phyloP scores from a whole-genome alignment of 163 green algal genomes.

The Scenedesmus sp. region DNA sequence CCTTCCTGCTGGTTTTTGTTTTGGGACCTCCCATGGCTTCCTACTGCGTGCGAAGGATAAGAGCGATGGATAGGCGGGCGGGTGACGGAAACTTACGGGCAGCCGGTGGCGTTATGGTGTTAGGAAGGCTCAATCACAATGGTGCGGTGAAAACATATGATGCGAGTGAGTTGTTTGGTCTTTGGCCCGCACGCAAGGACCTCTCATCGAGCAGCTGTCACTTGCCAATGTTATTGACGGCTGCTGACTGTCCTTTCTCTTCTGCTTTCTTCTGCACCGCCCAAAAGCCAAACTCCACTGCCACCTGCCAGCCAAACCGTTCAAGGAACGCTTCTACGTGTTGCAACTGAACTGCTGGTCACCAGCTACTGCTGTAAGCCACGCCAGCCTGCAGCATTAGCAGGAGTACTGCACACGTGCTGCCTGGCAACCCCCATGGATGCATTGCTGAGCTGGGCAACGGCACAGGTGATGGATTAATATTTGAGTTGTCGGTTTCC shows the following conservation, averaged over 20 bases:
- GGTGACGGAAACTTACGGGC: background rate
- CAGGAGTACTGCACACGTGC: background rate
- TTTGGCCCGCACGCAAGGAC: background rate
- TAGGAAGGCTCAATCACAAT: background rate
- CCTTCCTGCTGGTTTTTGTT: constrained; percentile 60
- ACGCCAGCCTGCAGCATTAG: background rate
- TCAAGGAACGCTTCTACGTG: background rate
- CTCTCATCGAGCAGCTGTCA: background rate
- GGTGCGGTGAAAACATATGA: too few relatives aligned
- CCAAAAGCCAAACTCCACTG: background rate
- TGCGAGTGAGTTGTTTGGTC: too few relatives aligned
- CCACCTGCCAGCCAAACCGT: background rate
- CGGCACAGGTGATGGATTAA: background rate
- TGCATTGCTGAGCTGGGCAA: constrained; percentile 6
- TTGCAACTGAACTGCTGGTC: background rate
- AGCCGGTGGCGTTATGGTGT: background rate
- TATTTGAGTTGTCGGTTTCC: background rate
- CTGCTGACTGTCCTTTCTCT: background rate
- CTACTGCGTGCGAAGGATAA: background rate
- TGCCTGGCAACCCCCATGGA: background rate
- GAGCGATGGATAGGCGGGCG: background rate
- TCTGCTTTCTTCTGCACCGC: background rate
- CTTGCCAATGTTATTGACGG: constrained; percentile 2
- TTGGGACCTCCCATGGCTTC: constrained; percentile 46
- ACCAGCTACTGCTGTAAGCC: background rate